Evolutionary conservation across 208 protist species (phyloP).

Genomic region (Wallacemonas rigidus): DNA sequence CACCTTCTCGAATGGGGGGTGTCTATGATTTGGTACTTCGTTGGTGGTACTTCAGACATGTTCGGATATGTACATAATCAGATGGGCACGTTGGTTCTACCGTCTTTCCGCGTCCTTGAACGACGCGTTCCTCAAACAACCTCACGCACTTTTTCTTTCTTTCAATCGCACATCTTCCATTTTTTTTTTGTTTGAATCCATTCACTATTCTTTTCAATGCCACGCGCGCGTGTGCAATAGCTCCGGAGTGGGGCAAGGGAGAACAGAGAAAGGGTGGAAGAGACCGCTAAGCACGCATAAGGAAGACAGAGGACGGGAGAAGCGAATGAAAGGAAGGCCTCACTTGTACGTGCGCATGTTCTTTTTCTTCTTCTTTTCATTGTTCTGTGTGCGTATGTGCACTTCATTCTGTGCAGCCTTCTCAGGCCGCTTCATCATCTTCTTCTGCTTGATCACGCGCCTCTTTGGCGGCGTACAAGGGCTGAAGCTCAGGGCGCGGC

Average conservation of each 20-base stretch:
- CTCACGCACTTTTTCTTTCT: slow-evolving; percentile 8
- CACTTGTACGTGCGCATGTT: background rate
- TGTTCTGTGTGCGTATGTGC: background rate
- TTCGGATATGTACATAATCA: slow-evolving; percentile 5
- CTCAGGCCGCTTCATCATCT: slow-evolving; percentile 37
- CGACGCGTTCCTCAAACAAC: background rate
- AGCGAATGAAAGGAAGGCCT: background rate
- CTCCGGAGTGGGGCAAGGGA: background rate
- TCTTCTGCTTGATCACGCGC: slow-evolving; percentile 53
- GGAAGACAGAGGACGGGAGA: background rate
- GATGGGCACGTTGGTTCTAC: background rate
- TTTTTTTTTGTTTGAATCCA: slow-evolving; percentile 2
- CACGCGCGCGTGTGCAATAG: background rate
- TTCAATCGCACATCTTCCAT: background rate
- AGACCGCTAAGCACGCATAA: slow-evolving; percentile 11
- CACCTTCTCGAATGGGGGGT: background rate
- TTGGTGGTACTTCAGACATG: background rate
- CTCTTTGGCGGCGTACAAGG: slow-evolving; percentile 70
- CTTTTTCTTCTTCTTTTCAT: background rate
- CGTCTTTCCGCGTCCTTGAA: background rate
- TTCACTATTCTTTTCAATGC: too few relatives aligned
- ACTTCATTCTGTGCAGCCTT: background rate
- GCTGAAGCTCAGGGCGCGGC: slow-evolving; percentile 80
- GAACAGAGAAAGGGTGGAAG: background rate
- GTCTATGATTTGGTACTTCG: slow-evolving; percentile 5